A percentile compares a stretch with the other conserved stretches of the same genome.
phyloP scores from a whole-genome alignment of 139 green algal genomes.

The Chlorella sp. region DNA sequence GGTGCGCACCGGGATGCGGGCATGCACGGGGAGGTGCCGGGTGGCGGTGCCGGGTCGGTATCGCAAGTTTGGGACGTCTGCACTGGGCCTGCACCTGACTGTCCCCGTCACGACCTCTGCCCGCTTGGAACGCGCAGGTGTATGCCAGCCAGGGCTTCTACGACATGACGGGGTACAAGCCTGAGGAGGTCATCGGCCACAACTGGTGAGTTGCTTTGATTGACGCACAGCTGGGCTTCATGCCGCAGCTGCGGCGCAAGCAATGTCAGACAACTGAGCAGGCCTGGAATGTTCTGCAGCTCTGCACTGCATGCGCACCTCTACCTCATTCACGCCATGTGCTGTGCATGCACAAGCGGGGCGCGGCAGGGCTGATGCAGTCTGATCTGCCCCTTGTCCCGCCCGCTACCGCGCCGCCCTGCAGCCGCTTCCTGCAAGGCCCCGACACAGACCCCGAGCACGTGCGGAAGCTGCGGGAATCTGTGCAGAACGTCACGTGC shows the following conservation, averaged over 20 bases:
- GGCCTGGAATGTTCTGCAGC: not conserved
- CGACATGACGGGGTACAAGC: slow-evolving; percentile 95
- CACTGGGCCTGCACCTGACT: too few relatives aligned
- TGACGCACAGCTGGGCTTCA: too few relatives aligned
- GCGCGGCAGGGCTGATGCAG: too few relatives aligned
- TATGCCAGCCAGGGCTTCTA: slow-evolving; percentile 97
- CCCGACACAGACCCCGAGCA: slow-evolving; percentile 92
- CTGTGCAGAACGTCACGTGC: slow-evolving; percentile 73
- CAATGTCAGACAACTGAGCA: too few relatives aligned
- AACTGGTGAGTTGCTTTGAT: slow-evolving; percentile 91
- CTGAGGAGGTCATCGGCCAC: slow-evolving; percentile 93
- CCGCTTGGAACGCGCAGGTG: slow-evolving; percentile 43
- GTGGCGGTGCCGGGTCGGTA: not conserved
- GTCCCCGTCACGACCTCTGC: not conserved
- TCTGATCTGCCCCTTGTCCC: not conserved
- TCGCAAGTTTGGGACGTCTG: too few relatives aligned
- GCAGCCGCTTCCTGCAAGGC: slow-evolving; percentile 96
- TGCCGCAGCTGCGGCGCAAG: too few relatives aligned
- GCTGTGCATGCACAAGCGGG: too few relatives aligned
- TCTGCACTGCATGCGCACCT: not conserved
- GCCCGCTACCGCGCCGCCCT: not conserved
- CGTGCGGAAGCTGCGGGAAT: slow-evolving; percentile 82
- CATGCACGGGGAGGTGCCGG: too few relatives aligned
- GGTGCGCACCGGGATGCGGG: not conserved
- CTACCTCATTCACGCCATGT: too few relatives aligned